Evolutionary conservation across 2,329 filamentous ascomycete species (phyloP).

Genomic region (Sphaceloma murrayae): DNA sequence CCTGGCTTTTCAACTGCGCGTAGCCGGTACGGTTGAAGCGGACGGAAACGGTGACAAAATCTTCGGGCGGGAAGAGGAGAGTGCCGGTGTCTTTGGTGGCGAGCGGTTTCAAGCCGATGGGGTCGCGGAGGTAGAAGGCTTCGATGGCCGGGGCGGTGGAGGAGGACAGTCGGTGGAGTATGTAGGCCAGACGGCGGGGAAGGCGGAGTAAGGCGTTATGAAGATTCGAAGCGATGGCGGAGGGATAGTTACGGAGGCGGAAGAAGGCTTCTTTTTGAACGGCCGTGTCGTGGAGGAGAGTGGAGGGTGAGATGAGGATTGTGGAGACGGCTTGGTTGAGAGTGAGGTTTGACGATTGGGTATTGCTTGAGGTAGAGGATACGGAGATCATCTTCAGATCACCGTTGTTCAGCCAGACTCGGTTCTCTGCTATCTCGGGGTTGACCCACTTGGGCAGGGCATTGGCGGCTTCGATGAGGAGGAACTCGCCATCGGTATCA

Average conservation of each 20-base stretch:
- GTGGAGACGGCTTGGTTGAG: conserved; percentile 55
- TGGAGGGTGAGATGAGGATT: conserved; percentile 47
- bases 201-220: conserved; percentile 66
- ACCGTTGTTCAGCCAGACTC: conserved; percentile 79
- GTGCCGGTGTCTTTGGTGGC: conserved; percentile 44
- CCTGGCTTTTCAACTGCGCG: conserved; percentile 80
- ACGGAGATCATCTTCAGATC: conserved; percentile 62
- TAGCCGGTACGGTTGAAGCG: conserved; percentile 84
- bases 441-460: conserved; percentile 82
- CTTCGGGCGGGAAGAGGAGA: conserved; percentile 61
- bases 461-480: conserved; percentile 87
- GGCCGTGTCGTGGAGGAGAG: conserved; percentile 59
- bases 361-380: conserved; percentile 18
- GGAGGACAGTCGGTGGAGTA: conserved; percentile 65
- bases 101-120: conserved; percentile 61
- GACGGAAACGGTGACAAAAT: conserved; percentile 69
- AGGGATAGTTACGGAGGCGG: conserved; percentile 72
- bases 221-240: conserved; percentile 61
- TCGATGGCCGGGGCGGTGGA: conserved; percentile 78
- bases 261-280: conserved; percentile 89
- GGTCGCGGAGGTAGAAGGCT: conserved; percentile 84
- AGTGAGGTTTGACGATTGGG: conserved; percentile 42
- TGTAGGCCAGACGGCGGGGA: conserved; percentile 69
- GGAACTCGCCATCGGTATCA: conserved; percentile 89
- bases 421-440: conserved; percentile 77